A percentile compares a stretch with the other conserved stretches of the same genome.
These are phyloP conservation scores for Cryptosporidium xiaoi DNA, from an alignment of 169 alveolate species.

Conservation along the genomic window DNA sequence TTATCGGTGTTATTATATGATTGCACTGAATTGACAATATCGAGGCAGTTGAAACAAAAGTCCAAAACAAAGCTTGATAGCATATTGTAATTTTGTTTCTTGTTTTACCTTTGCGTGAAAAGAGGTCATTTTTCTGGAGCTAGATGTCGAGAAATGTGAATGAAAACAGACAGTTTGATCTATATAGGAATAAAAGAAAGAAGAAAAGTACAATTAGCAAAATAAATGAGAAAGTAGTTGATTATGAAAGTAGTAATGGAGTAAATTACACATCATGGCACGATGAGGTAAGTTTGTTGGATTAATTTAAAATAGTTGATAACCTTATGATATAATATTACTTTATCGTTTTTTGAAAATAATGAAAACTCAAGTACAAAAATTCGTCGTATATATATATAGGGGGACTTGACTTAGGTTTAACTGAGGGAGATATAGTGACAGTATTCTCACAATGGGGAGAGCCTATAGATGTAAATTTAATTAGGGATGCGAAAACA, in stretches of 20 bases:
- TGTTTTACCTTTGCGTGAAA: too few relatives aligned
- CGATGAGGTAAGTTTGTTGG: conserved; percentile 24
- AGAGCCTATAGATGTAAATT: conserved; percentile 94
- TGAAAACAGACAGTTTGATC: too few relatives aligned
- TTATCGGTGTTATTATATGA: too few relatives aligned
- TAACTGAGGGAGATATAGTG: conserved; percentile 98
- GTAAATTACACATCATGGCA: conserved; percentile 9
- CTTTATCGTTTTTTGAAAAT: neutral
- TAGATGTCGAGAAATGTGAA: too few relatives aligned
- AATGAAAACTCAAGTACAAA: conserved; percentile 66
- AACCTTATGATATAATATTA: neutral
- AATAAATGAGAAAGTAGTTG: neutral
- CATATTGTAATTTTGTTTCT: too few relatives aligned
- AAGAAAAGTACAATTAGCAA: neutral
- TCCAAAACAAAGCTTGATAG: too few relatives aligned
- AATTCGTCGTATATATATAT: conserved; percentile 86
- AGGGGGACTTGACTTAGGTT: conserved; percentile 90
- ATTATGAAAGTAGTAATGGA: neutral
- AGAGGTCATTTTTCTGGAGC: too few relatives aligned
- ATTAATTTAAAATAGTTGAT: neutral
- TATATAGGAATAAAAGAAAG: neutral
- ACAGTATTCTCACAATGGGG: conserved; percentile 97
- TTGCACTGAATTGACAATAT: too few relatives aligned
- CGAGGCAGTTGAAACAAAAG: too few relatives aligned
- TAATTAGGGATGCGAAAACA: conserved; percentile 94